Evolutionary conservation across 129 eudicot genomes (phyloP), one percentile per base, ranked within the genome.

Genomic region (Chrysanthemum makinoi): DNA sequence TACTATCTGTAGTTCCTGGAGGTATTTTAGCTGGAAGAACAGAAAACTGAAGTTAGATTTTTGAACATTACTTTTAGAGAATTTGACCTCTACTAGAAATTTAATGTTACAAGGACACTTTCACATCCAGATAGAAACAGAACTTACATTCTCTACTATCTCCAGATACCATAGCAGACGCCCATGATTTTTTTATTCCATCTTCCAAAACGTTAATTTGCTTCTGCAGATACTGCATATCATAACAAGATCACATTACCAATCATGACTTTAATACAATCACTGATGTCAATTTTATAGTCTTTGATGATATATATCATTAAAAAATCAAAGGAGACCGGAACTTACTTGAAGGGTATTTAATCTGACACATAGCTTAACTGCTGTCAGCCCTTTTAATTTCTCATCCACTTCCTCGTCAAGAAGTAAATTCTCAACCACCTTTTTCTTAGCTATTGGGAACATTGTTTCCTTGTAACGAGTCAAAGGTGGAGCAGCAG

Each of bases 301-400:
- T 39, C 46, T 39, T 39, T 9, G 10, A 71, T 46, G 2, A 24
- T 26, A 26, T 46, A 13, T 44, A 24, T 72, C 49, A n/a, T 47
- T 44, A 60, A 18, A 65, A 65, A 65, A 50, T 65, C 47, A 18
- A 70, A 80, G 17, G 9, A n/a, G 69, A 69, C 33, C 43, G 62
- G 72, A 54, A 84, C 98, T 83, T 77, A 94, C 98, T 74, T 85
- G 92, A 75, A 87, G 91, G 59, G 98, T 94, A 73, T 89, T 94
- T 66, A 94, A 70, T 84, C 95, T 94, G 83, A 87, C 81, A 72
- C 98, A 94, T 7, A 94, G 87, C 80, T 89, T 89, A 50, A 83
- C 75, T 66, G 79, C 68, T 12, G 96, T 87, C 83, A 94, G 79
- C 20, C 65, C 85, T 70, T 76, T 81, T 77, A 94, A 52, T 59